Conservation (phyloP, 305 asterid genomes). For the Petunia hybrid region DNA sequence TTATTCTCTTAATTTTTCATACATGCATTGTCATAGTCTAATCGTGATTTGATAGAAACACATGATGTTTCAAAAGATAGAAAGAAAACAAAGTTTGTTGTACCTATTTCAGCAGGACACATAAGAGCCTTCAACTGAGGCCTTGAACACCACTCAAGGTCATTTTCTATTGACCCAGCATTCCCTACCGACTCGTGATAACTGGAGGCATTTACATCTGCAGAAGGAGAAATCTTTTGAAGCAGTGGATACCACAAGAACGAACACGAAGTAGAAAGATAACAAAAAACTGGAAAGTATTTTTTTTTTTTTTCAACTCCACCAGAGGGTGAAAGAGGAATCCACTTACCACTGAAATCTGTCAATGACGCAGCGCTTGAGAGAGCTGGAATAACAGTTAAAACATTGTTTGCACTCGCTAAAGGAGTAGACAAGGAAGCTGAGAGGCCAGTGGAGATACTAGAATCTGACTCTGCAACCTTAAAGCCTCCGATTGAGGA, state of each 20-base stretch:
- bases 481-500: slow-evolving; percentile 32
- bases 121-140: slow-evolving; percentile 32
- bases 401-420: slow-evolving; percentile 37
- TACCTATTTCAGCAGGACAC: slow-evolving; percentile 48
- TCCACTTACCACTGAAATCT: slow-evolving; percentile 56
- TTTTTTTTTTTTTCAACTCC: neutral
- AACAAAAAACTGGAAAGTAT: slow-evolving; percentile 16
- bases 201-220: slow-evolving; percentile 38
- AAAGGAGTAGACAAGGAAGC: slow-evolving; percentile 39
- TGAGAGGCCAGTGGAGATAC: slow-evolving; percentile 34
- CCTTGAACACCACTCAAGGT: slow-evolving; percentile 34
- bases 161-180: slow-evolving; percentile 39
- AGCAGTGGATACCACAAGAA: neutral
- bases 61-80: neutral
- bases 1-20: neutral
- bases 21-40: neutral
- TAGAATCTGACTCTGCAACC: slow-evolving; percentile 40
- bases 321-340: slow-evolving; percentile 36
- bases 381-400: slow-evolving; percentile 39
- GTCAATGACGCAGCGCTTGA: slow-evolving; percentile 28
- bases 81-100: neutral
- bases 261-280: slow-evolving; percentile 23
- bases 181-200: slow-evolving; percentile 34
- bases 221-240: slow-evolving; percentile 27
- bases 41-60: slow-evolving; percentile 12